Conservation (phyloP, 2,329 filamentous ascomycete genomes). For the Ascochyta pisi region DNA sequence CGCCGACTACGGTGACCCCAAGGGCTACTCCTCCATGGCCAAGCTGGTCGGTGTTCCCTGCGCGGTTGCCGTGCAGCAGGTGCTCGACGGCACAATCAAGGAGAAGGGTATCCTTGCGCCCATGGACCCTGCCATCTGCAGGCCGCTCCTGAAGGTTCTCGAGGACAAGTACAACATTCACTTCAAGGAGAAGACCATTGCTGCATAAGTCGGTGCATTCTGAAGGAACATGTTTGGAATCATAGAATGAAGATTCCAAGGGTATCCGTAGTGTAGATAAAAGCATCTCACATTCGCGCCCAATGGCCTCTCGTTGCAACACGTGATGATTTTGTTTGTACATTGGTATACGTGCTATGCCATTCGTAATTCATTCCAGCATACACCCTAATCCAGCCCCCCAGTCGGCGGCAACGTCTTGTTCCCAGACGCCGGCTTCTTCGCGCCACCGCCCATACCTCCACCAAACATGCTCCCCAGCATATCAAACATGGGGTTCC, state of each 20-base stretch:
- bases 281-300: slow-evolving; percentile 16
- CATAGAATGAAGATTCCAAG: slow-evolving; percentile 15
- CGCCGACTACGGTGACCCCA: slow-evolving; percentile 79
- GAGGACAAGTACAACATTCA: slow-evolving; percentile 78
- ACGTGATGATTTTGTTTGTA: background rate
- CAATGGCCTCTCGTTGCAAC: background rate
- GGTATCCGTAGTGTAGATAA: slow-evolving; percentile 25
- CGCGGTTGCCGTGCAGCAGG: slow-evolving; percentile 76
- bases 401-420: slow-evolving; percentile 38
- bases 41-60: slow-evolving; percentile 80
- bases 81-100: slow-evolving; percentile 75
- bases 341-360: background rate
- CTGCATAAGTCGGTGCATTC: slow-evolving; percentile 24
- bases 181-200: slow-evolving; percentile 71
- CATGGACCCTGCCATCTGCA: slow-evolving; percentile 73
- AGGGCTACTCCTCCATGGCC: slow-evolving; percentile 84
- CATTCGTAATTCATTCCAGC: background rate
- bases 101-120: slow-evolving; percentile 80
- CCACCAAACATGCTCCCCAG: slow-evolving; percentile 95
- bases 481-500: slow-evolving; percentile 96
- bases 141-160: slow-evolving; percentile 77
- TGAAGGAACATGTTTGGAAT: background rate
- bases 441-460: slow-evolving; percentile 61
- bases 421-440: slow-evolving; percentile 55
- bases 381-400: slow-evolving; percentile 39